These are phyloP conservation scores for Neopestalotiopsis sp. DNA, from an alignment of 2,329 filamentous ascomycete genomes.

Conservation along the genomic window DNA sequence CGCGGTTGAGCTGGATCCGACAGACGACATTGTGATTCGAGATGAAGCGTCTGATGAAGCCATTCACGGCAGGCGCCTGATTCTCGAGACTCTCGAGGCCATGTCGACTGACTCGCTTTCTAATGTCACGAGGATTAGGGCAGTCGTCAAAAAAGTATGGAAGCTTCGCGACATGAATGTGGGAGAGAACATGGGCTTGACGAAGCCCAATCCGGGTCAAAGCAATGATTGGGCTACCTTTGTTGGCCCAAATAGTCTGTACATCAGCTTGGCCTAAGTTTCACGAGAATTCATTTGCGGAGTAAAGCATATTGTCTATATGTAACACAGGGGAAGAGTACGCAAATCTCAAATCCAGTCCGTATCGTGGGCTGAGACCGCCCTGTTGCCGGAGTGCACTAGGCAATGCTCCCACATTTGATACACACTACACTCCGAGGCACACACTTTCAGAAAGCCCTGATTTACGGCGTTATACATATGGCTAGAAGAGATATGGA, in stretches of 20 bases:
- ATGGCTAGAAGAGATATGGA: too few relatives aligned
- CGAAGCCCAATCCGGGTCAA: background rate
- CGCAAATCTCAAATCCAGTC: background rate
- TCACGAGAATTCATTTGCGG: background rate
- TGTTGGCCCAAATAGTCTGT: conserved; percentile 34
- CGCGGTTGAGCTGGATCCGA: conserved; percentile 43
- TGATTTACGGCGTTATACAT: too few relatives aligned
- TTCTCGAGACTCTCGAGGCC: conserved; percentile 44
- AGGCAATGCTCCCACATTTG: too few relatives aligned
- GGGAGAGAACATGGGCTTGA: conserved; percentile 9
- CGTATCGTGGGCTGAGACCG: too few relatives aligned
- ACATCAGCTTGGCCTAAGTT: conserved; percentile 30
- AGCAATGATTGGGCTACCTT: conserved; percentile 33
- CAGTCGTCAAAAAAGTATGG: conserved; percentile 55
- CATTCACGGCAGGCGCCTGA: conserved; percentile 42
- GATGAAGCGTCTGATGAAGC: conserved; percentile 26
- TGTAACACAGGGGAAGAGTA: background rate
- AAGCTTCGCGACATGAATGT: conserved; percentile 43
- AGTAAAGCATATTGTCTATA: background rate
- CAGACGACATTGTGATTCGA: conserved; percentile 41
- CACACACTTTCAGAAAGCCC: too few relatives aligned
- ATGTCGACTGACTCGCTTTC: conserved; percentile 46
- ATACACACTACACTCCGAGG: too few relatives aligned
- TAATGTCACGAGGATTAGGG: conserved; percentile 49
- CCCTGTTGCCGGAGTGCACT: too few relatives aligned